Percentiles rank a stretch among this genome's conserved stretches.
Evolutionary conservation across 176 grass and related monocot species (phyloP).

Genomic region (Ananas comosus): DNA sequence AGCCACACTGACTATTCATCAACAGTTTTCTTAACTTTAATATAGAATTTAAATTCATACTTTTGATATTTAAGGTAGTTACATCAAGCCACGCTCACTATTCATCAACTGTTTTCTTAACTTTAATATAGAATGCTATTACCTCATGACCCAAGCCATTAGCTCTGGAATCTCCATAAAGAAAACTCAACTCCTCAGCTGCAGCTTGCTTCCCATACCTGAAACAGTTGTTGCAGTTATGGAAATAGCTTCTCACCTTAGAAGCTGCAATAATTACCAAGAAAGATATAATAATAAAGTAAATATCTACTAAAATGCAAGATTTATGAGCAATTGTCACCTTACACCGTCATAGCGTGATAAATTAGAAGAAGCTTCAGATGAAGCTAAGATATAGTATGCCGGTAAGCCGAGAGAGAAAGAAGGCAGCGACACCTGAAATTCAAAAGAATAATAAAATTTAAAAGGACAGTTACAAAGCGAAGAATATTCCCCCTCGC

Average conservation of each 20-base stretch:
- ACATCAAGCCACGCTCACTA: neutral
- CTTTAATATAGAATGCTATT: constrained; percentile 13
- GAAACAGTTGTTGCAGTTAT: neutral
- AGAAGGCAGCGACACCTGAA: constrained; percentile 79
- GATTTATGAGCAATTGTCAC: constrained; percentile 23
- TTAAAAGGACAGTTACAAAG: neutral
- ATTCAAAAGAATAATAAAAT: constrained; percentile 7
- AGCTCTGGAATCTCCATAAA: constrained; percentile 74
- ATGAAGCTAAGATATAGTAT: constrained; percentile 86
- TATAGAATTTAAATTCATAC: neutral
- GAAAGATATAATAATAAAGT: neutral
- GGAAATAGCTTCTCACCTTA: too few relatives aligned
- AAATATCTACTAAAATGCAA: neutral
- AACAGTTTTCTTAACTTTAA: constrained; percentile 1
- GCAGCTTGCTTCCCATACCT: constrained; percentile 66
- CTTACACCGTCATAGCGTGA: constrained; percentile 97
- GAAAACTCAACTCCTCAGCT: constrained; percentile 57
- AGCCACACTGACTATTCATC: neutral
- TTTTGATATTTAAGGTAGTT: neutral
- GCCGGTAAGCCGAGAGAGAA: constrained; percentile 91
- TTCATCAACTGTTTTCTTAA: neutral
- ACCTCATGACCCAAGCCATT: constrained; percentile 84
- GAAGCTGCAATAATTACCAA: neutral
- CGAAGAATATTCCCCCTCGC: neutral
- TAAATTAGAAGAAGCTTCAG: constrained; percentile 95